phyloP scores from a whole-genome alignment of 2,329 filamentous ascomycete genomes.

The Colletotrichum gigasporum region DNA sequence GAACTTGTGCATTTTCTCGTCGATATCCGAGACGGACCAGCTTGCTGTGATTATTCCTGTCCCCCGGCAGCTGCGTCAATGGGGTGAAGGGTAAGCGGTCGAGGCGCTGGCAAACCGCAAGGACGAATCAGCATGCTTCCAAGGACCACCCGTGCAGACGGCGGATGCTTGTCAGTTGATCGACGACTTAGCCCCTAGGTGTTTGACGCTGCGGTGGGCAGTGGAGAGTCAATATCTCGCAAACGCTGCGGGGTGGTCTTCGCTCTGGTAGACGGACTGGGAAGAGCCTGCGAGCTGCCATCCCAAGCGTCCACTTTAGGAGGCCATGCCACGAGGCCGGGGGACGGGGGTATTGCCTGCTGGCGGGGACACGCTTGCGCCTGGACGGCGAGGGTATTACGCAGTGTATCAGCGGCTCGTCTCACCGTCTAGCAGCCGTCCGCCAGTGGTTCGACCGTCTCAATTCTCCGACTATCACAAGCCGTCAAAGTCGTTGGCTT shows the following conservation, averaged over 20 bases:
- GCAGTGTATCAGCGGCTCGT: neutral
- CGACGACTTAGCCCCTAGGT: conserved; percentile 15
- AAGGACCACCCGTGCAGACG: conserved; percentile 10
- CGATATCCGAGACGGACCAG: conserved; percentile 21
- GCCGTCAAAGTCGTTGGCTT: neutral
- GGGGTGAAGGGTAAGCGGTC: neutral
- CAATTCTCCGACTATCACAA: neutral
- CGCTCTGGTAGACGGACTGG: conserved; percentile 7
- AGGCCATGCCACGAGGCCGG: conserved; percentile 10
- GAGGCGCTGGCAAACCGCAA: neutral
- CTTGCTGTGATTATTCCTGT: neutral
- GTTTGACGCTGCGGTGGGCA: conserved; percentile 13
- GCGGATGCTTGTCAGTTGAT: conserved; percentile 13
- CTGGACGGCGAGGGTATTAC: neutral
- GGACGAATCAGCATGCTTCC: neutral
- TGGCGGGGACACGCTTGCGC: neutral
- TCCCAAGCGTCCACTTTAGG: conserved; percentile 9
- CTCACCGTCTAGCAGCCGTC: neutral
- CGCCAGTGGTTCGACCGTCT: neutral
- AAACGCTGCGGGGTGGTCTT: conserved; percentile 5
- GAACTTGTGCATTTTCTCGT: neutral
- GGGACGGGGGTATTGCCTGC: conserved; percentile 3
- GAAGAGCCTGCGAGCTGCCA: conserved; percentile 17
- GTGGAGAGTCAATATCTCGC: neutral
- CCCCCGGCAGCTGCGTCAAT: neutral